A percentile compares a stretch with the other conserved stretches of the same genome.
These are phyloP conservation scores for Penicillium coffeae DNA, from an alignment of 495 filamentous ascomycete genomes.

Conservation along the genomic window DNA sequence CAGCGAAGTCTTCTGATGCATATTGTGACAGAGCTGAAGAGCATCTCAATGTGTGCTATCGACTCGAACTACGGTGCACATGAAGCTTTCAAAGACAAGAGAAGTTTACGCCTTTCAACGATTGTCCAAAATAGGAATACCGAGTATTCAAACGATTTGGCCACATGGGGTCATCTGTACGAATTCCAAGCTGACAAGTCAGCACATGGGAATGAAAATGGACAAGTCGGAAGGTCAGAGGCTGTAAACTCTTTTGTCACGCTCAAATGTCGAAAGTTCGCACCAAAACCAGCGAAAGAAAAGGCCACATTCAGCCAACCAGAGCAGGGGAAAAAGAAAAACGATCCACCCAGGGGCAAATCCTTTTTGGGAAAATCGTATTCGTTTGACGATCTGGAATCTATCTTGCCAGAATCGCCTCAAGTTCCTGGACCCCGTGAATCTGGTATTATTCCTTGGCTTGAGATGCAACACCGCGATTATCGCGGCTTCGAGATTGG, in stretches of 20 bases:
- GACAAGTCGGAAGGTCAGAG: no score
- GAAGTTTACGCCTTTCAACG: constrained; percentile 41
- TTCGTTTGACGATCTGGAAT: constrained; percentile 21
- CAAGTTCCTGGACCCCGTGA: no score
- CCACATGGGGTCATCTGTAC: constrained; percentile 34
- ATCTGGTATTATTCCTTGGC: constrained; percentile 28
- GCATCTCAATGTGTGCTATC: constrained; percentile 39
- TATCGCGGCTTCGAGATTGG: constrained; percentile 39
- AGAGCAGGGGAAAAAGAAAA: no score
- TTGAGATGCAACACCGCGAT: constrained; percentile 21
- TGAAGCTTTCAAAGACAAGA: constrained; percentile 32
- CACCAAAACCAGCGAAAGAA: no score
- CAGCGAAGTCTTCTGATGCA: constrained; percentile 42
- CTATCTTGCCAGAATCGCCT: no score
- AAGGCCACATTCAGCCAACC: no score
- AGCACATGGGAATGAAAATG: background rate
- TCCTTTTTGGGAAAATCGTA: no score
- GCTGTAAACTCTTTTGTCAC: no score
- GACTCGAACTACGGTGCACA: constrained; percentile 41
- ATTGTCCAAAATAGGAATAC: constrained; percentile 37
- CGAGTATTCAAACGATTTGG: constrained; percentile 37
- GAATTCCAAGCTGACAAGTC: constrained; percentile 18
- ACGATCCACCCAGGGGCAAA: no score
- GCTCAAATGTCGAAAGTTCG: no score
- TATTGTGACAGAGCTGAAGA: constrained; percentile 41